Base-by-base conservation (phyloP, 345 rosid genomes). In the Murraya paniculata region DNA sequence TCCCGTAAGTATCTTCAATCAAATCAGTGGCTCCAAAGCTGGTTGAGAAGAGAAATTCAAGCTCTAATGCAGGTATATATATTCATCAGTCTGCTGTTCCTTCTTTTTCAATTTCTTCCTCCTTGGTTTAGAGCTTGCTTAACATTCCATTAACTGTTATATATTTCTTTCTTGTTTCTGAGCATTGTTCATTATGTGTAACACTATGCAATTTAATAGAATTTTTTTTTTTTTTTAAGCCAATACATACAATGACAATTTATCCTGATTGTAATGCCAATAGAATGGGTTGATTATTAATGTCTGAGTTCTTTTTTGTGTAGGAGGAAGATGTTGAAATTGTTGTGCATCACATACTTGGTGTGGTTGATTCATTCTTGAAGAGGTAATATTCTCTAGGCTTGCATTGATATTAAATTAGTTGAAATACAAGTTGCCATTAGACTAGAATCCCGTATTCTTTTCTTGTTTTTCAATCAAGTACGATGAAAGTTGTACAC, bases 41-140 rank as follows among this genome's bases (percentile, higher is more conserved):
- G 98, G 98, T 77, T 92, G 87, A 90, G 77, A 85, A 92, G 97
- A 73, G 99, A 95, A 85, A 81, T 91, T 77, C 98, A 95, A 80
- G 90, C 99, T 84, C 81, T 93, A 36, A 84, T 91, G 88, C 96
- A 91, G 94, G 99, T 91, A 28, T 58, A 65, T 58, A 28, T 56
- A 41, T 57, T 64, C 28, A 35, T 56, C 7, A 4, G 57, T 41
- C 61, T 70, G 9, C 22, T 22, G 36, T 7, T 74, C 7, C 35
- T 30, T 36, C 10, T 4, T 30, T 56, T 77, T 75, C 45, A 13
- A 56, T 45, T 72, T 68, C 64, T 35, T 69, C 21, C 68, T 31
- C 27, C 18, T 56, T 28, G 35, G 11, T 19, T 21, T 7, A 38
- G 38, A 53, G 60, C 55, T 48, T 58, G 36, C 57, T 45, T 27